A percentile compares a stretch with the other conserved stretches of the same genome.
Conservation (phyloP, 2,329 filamentous ascomycete species). For the Aspergillus fumigatus region DNA sequence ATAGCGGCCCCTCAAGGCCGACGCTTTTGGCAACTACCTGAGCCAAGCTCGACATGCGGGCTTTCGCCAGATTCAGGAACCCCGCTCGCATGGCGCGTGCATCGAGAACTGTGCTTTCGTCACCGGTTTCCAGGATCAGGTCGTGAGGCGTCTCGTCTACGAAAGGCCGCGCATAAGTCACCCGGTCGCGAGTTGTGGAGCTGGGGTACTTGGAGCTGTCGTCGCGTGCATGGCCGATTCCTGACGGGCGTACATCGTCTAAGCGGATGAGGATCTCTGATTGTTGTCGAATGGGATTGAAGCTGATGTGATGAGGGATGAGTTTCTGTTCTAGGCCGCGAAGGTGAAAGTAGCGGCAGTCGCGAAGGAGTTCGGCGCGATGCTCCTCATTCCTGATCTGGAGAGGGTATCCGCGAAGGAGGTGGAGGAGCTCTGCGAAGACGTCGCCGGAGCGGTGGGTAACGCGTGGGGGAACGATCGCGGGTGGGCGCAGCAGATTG, state of each 20-base stretch:
- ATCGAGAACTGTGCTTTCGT: slow-evolving; percentile 59
- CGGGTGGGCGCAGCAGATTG: slow-evolving; percentile 76
- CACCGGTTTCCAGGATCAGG: slow-evolving; percentile 74
- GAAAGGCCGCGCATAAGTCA: slow-evolving; percentile 79
- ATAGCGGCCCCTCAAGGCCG: slow-evolving; percentile 46
- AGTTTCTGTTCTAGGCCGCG: slow-evolving; percentile 86
- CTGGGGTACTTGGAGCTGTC: slow-evolving; percentile 10
- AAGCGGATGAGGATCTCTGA: slow-evolving; percentile 75
- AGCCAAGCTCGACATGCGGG: slow-evolving; percentile 67
- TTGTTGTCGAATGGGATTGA: slow-evolving; percentile 64
- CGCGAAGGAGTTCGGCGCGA: slow-evolving; percentile 69
- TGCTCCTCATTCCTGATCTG: slow-evolving; percentile 72
- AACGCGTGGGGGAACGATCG: slow-evolving; percentile 76
- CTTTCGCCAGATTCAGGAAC: slow-evolving; percentile 68
- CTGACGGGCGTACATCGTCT: slow-evolving; percentile 84
- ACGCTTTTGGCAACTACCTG: slow-evolving; percentile 79
- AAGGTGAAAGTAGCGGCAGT: slow-evolving; percentile 90
- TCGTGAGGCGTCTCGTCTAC: slow-evolving; percentile 71
- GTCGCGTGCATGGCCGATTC: slow-evolving; percentile 62
- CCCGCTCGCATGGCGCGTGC: slow-evolving; percentile 55
- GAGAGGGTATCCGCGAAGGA: slow-evolving; percentile 79
- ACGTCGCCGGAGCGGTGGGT: slow-evolving; percentile 76
- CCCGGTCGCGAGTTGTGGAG: slow-evolving; percentile 45
- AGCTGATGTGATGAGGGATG: slow-evolving; percentile 70
- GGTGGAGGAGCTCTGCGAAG: slow-evolving; percentile 75